Conservation (phyloP, 306 rosid genomes). For the Neltuma alba region DNA sequence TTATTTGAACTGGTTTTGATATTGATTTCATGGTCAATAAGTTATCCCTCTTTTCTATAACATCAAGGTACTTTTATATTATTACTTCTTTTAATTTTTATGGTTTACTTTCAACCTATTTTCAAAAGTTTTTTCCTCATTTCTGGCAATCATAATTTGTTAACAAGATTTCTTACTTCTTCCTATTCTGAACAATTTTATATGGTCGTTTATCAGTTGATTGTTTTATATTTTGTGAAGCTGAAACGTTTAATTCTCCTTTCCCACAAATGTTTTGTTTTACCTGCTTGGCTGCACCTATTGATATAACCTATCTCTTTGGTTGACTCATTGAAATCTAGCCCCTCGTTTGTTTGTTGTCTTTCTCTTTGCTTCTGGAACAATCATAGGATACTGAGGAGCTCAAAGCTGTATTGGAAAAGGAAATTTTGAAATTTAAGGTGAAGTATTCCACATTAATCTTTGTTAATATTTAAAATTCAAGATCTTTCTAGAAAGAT, state of each 20-base stretch:
- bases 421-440: slow-evolving; percentile 69
- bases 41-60: too few species aligned
- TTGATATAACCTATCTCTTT: not conserved
- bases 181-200: not conserved
- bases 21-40: too few species aligned
- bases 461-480: slow-evolving; percentile 20
- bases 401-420: slow-evolving; percentile 74
- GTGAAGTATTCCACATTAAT: slow-evolving; percentile 42
- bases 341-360: not conserved
- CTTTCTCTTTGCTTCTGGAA: slow-evolving; percentile 37
- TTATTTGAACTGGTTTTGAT: too few species aligned
- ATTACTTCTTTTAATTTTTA: not conserved
- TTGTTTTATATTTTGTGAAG: slow-evolving; percentile 10
- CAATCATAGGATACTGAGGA: slow-evolving; percentile 82
- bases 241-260: not conserved
- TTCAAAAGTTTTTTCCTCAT: not conserved
- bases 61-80: not conserved
- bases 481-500: slow-evolving; percentile 3
- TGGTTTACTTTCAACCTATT: too few species aligned
- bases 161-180: not conserved
- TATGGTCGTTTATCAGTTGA: not conserved
- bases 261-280: not conserved
- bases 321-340: not conserved
- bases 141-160: not conserved
- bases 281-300: not conserved